These are phyloP conservation scores for Skeletonema grethae DNA, from an alignment of 108 stramenopile species.

Conservation along the genomic window DNA sequence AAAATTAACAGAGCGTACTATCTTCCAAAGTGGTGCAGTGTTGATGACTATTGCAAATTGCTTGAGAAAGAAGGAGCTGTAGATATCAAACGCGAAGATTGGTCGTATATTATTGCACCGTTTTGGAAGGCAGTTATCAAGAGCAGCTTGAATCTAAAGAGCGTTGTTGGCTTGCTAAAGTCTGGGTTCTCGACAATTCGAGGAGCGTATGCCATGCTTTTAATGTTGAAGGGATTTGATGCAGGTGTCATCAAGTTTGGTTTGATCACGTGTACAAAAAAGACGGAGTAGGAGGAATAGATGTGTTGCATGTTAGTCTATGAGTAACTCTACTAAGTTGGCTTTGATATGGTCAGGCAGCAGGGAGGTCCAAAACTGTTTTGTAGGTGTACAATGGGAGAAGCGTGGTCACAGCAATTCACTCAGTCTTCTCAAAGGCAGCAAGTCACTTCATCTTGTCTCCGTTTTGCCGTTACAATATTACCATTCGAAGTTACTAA, in stretches of 20 bases:
- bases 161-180: constrained; percentile 70
- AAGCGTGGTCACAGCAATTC: no score
- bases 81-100: constrained; percentile 80
- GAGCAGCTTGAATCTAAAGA: constrained; percentile 73
- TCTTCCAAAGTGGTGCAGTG: constrained; percentile 89
- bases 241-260: constrained; percentile 90
- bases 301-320: background rate
- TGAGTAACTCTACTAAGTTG: no score
- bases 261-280: constrained; percentile 81
- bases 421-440: no score
- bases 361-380: no score
- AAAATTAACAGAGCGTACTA: constrained; percentile 92
- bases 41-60: constrained; percentile 76
- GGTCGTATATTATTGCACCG: constrained; percentile 91
- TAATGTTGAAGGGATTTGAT: constrained; percentile 85
- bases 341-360: no score
- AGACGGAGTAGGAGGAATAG: constrained; percentile 15
- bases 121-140: constrained; percentile 96
- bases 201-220: constrained; percentile 88
- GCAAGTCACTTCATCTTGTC: no score
- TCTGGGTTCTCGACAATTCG: constrained; percentile 79
- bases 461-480: no score
- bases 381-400: no score
- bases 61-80: constrained; percentile 69
- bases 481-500: no score